phyloP scores from a whole-genome alignment of 345 rosid species.

The Pugionium dolabratum region DNA sequence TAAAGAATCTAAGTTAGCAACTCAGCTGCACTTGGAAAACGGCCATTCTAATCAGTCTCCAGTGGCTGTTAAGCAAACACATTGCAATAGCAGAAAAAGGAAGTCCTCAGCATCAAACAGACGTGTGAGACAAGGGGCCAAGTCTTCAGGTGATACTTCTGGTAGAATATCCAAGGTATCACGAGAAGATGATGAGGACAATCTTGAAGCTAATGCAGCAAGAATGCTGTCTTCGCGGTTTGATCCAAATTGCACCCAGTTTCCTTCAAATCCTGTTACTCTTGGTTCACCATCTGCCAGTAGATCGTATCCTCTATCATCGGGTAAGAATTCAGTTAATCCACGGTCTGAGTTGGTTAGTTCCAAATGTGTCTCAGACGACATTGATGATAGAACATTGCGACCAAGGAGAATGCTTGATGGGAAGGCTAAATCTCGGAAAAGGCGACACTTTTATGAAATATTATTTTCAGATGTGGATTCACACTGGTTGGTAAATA shows the following conservation, averaged over 20 bases:
- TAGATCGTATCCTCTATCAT: conserved; percentile 44
- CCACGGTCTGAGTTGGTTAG: conserved; percentile 44
- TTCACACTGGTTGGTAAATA: conserved; percentile 67
- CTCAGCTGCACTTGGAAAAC: conserved; percentile 48
- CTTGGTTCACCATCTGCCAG: conserved; percentile 47
- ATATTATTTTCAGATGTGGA: conserved; percentile 67
- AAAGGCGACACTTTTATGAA: conserved; percentile 87
- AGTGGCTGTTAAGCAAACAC: conserved; percentile 42
- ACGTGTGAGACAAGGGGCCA: conserved; percentile 44
- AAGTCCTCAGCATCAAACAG: conserved; percentile 41
- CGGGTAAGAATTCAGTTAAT: conserved; percentile 41
- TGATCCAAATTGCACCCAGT: conserved; percentile 81
- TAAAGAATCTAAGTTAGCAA: conserved; percentile 43
- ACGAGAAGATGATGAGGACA: conserved; percentile 80
- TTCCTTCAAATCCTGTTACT: conserved; percentile 56
- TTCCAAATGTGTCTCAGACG: conserved; percentile 57
- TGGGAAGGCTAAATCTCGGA: conserved; percentile 60
- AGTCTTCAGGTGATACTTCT: conserved; percentile 44
- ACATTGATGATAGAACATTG: conserved; percentile 64
- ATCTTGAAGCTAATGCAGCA: conserved; percentile 97
- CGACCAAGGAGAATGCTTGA: conserved; percentile 68
- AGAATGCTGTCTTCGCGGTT: conserved; percentile 94
- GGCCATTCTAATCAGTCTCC: conserved; percentile 39
- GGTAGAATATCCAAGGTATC: conserved; percentile 43
- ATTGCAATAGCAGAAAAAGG: conserved; percentile 58